A percentile compares a stretch with the other conserved stretches of the same genome.
Evolutionary conservation across 805 yeast species (phyloP).

Genomic region (Candida vartiovaarae): DNA sequence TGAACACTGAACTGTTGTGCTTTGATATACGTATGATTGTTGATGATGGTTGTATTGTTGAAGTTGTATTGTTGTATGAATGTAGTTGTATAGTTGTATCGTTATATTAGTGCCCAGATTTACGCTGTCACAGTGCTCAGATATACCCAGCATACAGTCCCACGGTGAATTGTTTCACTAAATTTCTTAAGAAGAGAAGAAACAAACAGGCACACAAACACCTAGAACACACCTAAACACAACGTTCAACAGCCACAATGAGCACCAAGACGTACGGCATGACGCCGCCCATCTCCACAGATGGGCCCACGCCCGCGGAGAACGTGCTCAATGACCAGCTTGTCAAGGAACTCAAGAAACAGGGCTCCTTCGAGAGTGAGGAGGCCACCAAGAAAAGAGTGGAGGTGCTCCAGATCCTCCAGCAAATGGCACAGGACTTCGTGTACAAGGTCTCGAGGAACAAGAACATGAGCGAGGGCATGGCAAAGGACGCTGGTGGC

Average conservation of each 20-base stretch:
- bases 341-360: constrained; percentile 69
- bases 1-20: background rate
- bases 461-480: constrained; percentile 93
- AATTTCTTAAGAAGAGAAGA: no score
- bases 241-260: background rate
- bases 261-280: constrained; percentile 20
- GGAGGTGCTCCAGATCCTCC: constrained; percentile 64
- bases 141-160: background rate
- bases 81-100: background rate
- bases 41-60: background rate
- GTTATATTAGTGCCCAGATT: background rate
- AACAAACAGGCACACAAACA: no score
- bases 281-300: constrained; percentile 66
- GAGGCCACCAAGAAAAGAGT: constrained; percentile 76
- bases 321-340: constrained; percentile 65
- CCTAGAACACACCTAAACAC: no score
- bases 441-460: constrained; percentile 73
- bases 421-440: constrained; percentile 69
- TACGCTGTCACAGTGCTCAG: background rate
- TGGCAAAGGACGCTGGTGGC: constrained; percentile 97
- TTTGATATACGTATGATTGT: background rate
- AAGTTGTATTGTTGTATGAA: no score
- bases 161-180: no score
- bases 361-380: constrained; percentile 87
- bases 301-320: constrained; percentile 79